Percentiles rank a stretch among this genome's conserved stretches.
These are phyloP conservation scores for Ascochyta viciae-villosae DNA, from an alignment of 2,329 filamentous ascomycete genomes.

Conservation along the genomic window DNA sequence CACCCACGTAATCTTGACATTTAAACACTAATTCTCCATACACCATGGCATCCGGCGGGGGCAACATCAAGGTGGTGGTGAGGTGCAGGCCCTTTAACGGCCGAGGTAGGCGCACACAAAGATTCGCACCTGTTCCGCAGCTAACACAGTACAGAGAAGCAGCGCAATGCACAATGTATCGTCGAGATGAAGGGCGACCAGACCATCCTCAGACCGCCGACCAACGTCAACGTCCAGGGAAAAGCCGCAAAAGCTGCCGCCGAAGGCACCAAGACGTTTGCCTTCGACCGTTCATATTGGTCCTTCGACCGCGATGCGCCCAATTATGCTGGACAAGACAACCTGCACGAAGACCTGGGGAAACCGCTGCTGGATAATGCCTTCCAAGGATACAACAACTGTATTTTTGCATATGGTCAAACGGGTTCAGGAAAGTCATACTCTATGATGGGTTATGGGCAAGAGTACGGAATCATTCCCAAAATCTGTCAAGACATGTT, in stretches of 20 bases:
- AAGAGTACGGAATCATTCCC: slow-evolving; percentile 94
- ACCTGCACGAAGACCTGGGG: slow-evolving; percentile 87
- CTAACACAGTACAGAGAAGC: slow-evolving; percentile 71
- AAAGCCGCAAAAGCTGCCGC: slow-evolving; percentile 72
- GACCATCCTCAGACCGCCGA: slow-evolving; percentile 82
- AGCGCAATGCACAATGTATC: slow-evolving; percentile 92
- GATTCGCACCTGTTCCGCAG: neutral
- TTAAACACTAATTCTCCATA: slow-evolving; percentile 3
- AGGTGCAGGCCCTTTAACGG: slow-evolving; percentile 93
- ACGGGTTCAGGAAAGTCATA: slow-evolving; percentile 99
- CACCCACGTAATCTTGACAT: slow-evolving; percentile 10
- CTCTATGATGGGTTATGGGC: slow-evolving; percentile 99
- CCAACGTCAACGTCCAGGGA: slow-evolving; percentile 60
- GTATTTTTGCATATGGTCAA: slow-evolving; percentile 98
- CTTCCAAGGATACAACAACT: slow-evolving; percentile 98
- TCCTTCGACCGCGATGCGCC: slow-evolving; percentile 85
- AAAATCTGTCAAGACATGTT: slow-evolving; percentile 99
- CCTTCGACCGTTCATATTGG: slow-evolving; percentile 98
- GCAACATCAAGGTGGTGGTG: slow-evolving; percentile 99
- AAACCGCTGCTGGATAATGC: slow-evolving; percentile 94
- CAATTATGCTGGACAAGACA: slow-evolving; percentile 88
- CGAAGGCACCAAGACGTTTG: slow-evolving; percentile 81
- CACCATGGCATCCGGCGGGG: slow-evolving; percentile 75
- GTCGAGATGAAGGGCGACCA: slow-evolving; percentile 95
- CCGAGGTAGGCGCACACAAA: slow-evolving; percentile 69